Conservation (phyloP, 2,329 filamentous ascomycete species). For the Hortaea werneckii region DNA sequence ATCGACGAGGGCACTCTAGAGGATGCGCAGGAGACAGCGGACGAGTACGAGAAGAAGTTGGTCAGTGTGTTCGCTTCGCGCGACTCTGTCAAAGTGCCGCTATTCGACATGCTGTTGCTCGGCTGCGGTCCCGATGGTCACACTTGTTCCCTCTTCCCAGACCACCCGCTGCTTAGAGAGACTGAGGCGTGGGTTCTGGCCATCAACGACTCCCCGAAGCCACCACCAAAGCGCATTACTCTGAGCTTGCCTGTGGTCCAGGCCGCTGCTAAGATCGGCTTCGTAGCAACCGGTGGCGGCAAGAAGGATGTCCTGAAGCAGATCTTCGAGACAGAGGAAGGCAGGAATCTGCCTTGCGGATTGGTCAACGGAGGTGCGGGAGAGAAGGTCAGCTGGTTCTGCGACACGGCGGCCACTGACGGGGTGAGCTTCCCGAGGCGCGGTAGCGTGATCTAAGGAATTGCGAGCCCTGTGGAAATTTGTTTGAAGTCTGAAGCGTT, state of each 20-base stretch:
- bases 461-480: neutral
- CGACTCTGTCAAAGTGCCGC: constrained; percentile 86
- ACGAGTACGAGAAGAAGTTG: constrained; percentile 82
- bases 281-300: constrained; percentile 77
- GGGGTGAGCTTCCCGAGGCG: constrained; percentile 72
- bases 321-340: constrained; percentile 74
- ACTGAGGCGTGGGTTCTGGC: constrained; percentile 83
- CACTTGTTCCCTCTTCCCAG: constrained; percentile 92
- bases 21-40: constrained; percentile 84
- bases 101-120: constrained; percentile 88
- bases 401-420: constrained; percentile 74
- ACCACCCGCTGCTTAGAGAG: constrained; percentile 77
- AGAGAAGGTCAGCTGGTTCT: constrained; percentile 91
- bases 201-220: constrained; percentile 90
- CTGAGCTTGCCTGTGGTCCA: constrained; percentile 84
- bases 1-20: constrained; percentile 61
- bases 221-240: constrained; percentile 81
- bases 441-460: constrained; percentile 41
- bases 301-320: constrained; percentile 90
- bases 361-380: constrained; percentile 76
- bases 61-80: constrained; percentile 79
- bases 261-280: constrained; percentile 76
- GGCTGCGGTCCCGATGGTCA: constrained; percentile 94
- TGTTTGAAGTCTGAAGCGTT: no score
- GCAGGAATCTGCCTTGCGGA: constrained; percentile 66